Percentiles rank a stretch among this genome's conserved stretches.
These are phyloP conservation scores for Macrocystidia cucumis DNA, from an alignment of 1,284 basidiomycete species.

Conservation along the genomic window DNA sequence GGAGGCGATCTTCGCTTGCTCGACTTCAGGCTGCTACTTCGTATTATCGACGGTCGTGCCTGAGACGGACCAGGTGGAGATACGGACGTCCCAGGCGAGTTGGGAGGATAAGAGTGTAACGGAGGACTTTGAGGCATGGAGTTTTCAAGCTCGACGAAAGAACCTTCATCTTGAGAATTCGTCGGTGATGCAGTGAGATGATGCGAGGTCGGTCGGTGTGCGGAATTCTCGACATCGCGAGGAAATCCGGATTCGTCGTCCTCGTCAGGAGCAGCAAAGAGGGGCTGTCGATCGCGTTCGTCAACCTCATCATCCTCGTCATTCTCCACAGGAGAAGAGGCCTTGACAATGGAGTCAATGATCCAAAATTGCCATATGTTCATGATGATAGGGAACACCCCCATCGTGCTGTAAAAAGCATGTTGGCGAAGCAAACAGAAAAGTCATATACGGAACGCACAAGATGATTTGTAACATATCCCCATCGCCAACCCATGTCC, in stretches of 20 bases:
- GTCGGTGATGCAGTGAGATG: too few species aligned
- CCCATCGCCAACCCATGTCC: slow-evolving; percentile 56
- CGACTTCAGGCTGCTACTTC: too few species aligned
- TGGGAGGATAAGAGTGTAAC: slow-evolving; percentile 59
- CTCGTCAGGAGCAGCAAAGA: slow-evolving; percentile 45
- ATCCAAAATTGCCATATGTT: slow-evolving; percentile 88
- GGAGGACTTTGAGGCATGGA: too few species aligned
- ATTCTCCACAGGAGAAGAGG: slow-evolving; percentile 35
- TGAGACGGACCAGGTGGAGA: too few species aligned
- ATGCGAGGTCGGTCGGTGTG: slow-evolving; percentile 21
- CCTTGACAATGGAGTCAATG: slow-evolving; percentile 83
- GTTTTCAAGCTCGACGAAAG: too few species aligned
- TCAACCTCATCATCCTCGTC: slow-evolving; percentile 25
- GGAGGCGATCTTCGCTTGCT: slow-evolving; percentile 35
- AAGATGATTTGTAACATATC: slow-evolving; percentile 77
- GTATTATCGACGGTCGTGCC: too few species aligned
- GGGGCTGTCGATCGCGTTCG: slow-evolving; percentile 47
- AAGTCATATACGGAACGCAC: slow-evolving; percentile 33
- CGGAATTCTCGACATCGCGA: slow-evolving; percentile 40
- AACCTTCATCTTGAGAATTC: too few species aligned
- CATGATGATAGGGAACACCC: slow-evolving; percentile 90
- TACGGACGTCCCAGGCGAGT: slow-evolving; percentile 32
- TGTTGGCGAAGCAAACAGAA: slow-evolving; percentile 6
- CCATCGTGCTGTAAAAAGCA: slow-evolving; percentile 63
- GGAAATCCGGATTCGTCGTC: slow-evolving; percentile 31